A percentile compares a stretch with the other conserved stretches of the same genome.
Evolutionary conservation across 2,329 filamentous ascomycete species (phyloP).

Genomic region (Incumbomyces delicatus): DNA sequence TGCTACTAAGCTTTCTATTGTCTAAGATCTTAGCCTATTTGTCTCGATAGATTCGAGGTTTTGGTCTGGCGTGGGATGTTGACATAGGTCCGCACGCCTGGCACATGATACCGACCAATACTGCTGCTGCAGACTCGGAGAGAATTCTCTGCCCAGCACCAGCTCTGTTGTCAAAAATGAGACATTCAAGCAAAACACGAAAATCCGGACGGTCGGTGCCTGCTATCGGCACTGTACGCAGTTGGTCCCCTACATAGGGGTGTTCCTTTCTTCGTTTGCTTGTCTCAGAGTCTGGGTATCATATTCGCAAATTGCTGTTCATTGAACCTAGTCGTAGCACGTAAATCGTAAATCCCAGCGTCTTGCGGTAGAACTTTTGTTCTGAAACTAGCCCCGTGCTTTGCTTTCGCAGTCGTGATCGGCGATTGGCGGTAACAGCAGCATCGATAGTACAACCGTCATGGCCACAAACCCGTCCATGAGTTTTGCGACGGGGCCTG

Average conservation of each 20-base stretch:
- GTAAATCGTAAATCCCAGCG: neutral
- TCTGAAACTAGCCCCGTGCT: neutral
- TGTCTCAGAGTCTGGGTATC: neutral
- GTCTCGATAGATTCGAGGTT: no score
- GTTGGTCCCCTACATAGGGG: slow-evolving; percentile 4
- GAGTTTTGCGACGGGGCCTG: no score
- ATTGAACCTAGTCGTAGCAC: neutral
- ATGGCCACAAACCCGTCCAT: no score
- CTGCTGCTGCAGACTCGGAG: no score
- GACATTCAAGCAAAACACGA: slow-evolving; percentile 6
- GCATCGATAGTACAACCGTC: no score
- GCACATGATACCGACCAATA: no score
- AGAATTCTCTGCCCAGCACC: no score
- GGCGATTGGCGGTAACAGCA: no score
- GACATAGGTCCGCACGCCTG: no score
- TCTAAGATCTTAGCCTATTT: slow-evolving; percentile 45
- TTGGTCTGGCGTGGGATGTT: no score
- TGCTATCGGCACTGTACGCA: slow-evolving; percentile 5
- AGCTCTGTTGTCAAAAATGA: neutral
- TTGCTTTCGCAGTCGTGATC: no score
- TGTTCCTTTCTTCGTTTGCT: slow-evolving; percentile 3
- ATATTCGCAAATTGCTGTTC: neutral
- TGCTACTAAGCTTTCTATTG: slow-evolving; percentile 95
- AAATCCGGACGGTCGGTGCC: slow-evolving; percentile 8
- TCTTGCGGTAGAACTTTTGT: neutral